Conservation (phyloP, 345 rosid genomes). For the Eucalyptus tenuipes region DNA sequence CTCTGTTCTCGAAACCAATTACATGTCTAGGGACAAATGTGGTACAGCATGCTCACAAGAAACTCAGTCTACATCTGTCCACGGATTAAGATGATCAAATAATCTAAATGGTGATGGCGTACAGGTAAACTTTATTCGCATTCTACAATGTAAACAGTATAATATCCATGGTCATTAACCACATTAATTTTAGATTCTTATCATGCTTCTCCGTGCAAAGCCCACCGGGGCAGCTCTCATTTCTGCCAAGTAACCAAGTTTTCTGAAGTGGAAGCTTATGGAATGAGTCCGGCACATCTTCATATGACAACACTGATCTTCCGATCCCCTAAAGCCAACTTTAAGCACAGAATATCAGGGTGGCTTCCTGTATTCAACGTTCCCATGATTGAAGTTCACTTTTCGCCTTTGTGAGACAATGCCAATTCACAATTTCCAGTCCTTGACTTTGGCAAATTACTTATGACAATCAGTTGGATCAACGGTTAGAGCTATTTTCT, state of each 20-base stretch:
- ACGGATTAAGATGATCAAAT: neutral
- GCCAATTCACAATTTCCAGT: neutral
- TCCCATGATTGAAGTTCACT: neutral
- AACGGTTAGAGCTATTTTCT: neutral
- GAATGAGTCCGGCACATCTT: neutral
- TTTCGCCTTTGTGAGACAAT: neutral
- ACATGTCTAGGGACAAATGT: neutral
- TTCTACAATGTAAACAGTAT: neutral
- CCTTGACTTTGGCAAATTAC: neutral
- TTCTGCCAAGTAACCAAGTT: neutral
- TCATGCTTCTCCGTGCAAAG: neutral
- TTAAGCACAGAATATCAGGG: neutral
- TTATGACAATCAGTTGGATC: neutral
- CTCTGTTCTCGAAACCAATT: neutral
- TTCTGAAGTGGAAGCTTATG: neutral
- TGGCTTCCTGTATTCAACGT: neutral
- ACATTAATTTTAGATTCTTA: neutral
- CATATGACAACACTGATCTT: neutral
- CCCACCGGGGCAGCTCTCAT: neutral
- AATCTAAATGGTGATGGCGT: neutral
- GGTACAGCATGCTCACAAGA: neutral
- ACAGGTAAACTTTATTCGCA: neutral
- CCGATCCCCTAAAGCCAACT: neutral
- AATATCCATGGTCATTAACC: neutral
- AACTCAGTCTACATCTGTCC: neutral